Conservation (phyloP, 2,329 filamentous ascomycete genomes). For the Didymella segeticola region DNA sequence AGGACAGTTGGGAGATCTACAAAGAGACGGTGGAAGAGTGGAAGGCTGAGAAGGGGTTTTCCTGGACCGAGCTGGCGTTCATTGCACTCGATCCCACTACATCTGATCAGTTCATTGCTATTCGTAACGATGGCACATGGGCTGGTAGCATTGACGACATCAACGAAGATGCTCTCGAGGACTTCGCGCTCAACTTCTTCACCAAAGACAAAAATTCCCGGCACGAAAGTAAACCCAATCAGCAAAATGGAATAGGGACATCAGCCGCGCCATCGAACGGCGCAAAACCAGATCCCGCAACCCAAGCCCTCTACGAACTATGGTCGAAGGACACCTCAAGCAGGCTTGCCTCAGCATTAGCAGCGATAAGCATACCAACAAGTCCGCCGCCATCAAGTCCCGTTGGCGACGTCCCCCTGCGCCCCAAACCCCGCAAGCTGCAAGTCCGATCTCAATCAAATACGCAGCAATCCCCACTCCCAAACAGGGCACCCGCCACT, state of each 20-base stretch:
- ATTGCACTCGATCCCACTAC: slow-evolving; percentile 39
- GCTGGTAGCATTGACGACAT: slow-evolving; percentile 44
- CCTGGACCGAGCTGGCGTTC: slow-evolving; percentile 41
- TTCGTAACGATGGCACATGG: slow-evolving; percentile 45
- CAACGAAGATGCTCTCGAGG: slow-evolving; percentile 42
- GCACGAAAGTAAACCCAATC: neutral
- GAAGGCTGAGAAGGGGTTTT: slow-evolving; percentile 38
- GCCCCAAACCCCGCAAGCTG: slow-evolving; percentile 30
- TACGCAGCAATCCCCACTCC: slow-evolving; percentile 39
- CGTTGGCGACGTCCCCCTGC: neutral
- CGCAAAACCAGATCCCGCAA: slow-evolving; percentile 25
- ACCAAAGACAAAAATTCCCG: slow-evolving; percentile 13
- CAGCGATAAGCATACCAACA: slow-evolving; percentile 23
- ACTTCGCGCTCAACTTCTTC: slow-evolving; percentile 44
- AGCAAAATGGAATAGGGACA: neutral
- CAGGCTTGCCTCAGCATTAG: slow-evolving; percentile 36
- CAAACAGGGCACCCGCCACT: slow-evolving; percentile 38
- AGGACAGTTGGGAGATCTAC: slow-evolving; percentile 37
- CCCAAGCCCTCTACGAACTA: slow-evolving; percentile 36
- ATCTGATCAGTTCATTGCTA: slow-evolving; percentile 45
- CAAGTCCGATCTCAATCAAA: slow-evolving; percentile 43
- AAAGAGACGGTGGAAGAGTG: slow-evolving; percentile 47
- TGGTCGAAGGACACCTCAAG: slow-evolving; percentile 39
- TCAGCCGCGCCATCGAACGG: neutral
- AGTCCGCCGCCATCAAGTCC: neutral